A percentile compares a stretch with the other conserved stretches of the same genome.
Conservation (phyloP, 768 basidiomycete species). For the Suillus placidus region DNA sequence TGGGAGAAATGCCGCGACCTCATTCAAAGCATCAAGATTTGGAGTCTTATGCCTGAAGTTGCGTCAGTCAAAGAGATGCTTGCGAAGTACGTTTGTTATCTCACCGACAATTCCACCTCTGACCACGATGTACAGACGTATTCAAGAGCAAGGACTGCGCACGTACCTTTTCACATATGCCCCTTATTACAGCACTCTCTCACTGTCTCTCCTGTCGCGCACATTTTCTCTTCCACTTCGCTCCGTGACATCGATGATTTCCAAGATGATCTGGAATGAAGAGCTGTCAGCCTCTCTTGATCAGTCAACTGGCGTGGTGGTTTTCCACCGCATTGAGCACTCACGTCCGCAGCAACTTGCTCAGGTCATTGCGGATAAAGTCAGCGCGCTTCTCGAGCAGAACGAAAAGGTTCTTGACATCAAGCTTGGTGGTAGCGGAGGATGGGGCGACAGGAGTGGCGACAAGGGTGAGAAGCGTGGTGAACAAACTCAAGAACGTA, state of each 20-base stretch:
- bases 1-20: conserved; percentile 96
- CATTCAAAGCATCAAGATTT: conserved; percentile 95
- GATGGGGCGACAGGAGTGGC: conserved; percentile 59
- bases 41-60: conserved; percentile 94
- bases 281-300: conserved; percentile 93
- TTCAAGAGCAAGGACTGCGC: conserved; percentile 95
- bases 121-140: conserved; percentile 61
- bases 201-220: conserved; percentile 81
- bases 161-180: conserved; percentile 96
- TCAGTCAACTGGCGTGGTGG: conserved; percentile 85
- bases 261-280: conserved; percentile 96
- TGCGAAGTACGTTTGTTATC: conserved; percentile 61
- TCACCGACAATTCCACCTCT: neutral
- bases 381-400: conserved; percentile 83
- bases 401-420: conserved; percentile 88
- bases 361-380: conserved; percentile 85
- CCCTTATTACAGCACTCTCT: conserved; percentile 86
- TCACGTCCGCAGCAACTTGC: conserved; percentile 90
- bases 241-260: conserved; percentile 65
- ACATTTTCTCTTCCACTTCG: conserved; percentile 86
- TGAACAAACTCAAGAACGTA: conserved; percentile 77
- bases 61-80: conserved; percentile 92
- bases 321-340: conserved; percentile 91
- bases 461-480: conserved; percentile 25
- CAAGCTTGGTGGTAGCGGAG: conserved; percentile 71